Evolutionary conservation across 495 filamentous ascomycete genomes (phyloP).

Genomic region (Aspergillus biplanus): DNA sequence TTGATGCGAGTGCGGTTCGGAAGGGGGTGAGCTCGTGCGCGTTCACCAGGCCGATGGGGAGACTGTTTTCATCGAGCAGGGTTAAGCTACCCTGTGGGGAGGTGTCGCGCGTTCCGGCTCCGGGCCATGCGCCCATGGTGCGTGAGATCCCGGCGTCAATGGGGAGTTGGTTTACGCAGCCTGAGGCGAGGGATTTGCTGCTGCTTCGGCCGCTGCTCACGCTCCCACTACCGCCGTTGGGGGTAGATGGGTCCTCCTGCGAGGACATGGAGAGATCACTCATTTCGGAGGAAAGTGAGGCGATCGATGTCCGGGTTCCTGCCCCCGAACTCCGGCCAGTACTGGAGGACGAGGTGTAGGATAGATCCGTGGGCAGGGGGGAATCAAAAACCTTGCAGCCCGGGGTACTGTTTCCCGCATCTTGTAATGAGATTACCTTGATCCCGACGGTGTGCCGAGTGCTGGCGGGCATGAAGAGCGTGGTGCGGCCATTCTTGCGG

Average conservation of each 20-base stretch:
- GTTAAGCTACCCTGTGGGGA: conserved; percentile 79
- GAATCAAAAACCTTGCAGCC: conserved; percentile 35
- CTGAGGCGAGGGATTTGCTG: conserved; percentile 34
- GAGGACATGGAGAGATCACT: conserved; percentile 46
- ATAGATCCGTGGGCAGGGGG: background rate
- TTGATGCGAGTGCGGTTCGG: conserved; percentile 83
- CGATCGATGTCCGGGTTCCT: conserved; percentile 35
- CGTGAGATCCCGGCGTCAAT: conserved; percentile 34
- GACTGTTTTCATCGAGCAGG: conserved; percentile 67
- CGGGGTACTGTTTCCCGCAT: conserved; percentile 29
- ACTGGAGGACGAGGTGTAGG: background rate
- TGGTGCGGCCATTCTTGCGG: conserved; percentile 73
- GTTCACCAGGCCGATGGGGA: conserved; percentile 77
- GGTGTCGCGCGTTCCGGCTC: conserved; percentile 52
- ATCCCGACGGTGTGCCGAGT: conserved; percentile 61
- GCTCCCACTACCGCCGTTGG: background rate
- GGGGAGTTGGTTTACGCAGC: conserved; percentile 40
- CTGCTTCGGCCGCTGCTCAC: conserved; percentile 19
- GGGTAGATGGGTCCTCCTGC: conserved; percentile 30
- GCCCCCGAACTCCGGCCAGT: conserved; percentile 8
- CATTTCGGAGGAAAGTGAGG: conserved; percentile 44
- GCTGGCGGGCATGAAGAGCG: conserved; percentile 88
- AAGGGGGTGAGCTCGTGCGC: conserved; percentile 90
- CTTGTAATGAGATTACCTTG: conserved; percentile 62
- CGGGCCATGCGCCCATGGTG: conserved; percentile 45